Evolutionary conservation across 176 grass and related monocot species (phyloP), one percentile per base, ranked within the genome.

Genomic region (Luzula sylvatica): DNA sequence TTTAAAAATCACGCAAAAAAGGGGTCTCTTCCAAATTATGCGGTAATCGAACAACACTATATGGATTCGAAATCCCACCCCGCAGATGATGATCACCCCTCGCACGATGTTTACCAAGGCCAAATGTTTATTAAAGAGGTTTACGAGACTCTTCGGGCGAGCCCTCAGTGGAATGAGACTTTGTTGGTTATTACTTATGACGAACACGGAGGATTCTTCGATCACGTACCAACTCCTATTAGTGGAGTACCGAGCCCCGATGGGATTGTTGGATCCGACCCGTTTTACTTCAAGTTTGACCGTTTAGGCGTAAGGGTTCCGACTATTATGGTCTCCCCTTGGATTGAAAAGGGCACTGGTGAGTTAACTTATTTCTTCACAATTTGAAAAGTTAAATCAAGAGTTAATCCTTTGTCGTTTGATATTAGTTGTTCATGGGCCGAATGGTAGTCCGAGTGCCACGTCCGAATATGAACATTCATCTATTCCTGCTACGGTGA

Each of bases 401-500:
- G 13, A 21, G 40, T 7, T 7, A 13, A 20, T 21, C 23, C 18
- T 16, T 54, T 14, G 15, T 35, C 29, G 23, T 17, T 15, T 17
- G 11, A 26, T 58, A 50, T 50, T 71, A 76, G 90, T 96, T 56
- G 64, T 98, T 12, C 92, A 98, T 15, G 85, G 75, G 2, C 68
- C 92, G 0, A 79, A 58, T 14, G 85, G 89, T 17, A 56, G 38
- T 18, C 92, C 92, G 4, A 80, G 74, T 41, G 65, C 92, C 3
- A 86, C 85, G 0, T 98, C 92, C 9, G 81, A 98, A 2, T 98
- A 69, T 50, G 92, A 98, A 61, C 92, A 98, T 40, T 98, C 92
- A 11, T 90, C 92, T 3, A 87, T 98, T 61, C 92, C 92, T 0
- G 92, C 92, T 0, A 98, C 92, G 0, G 81, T 90, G 2, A 98